phyloP scores from a whole-genome alignment of 2,329 filamentous ascomycete genomes.

The Penicillium sp. region DNA sequence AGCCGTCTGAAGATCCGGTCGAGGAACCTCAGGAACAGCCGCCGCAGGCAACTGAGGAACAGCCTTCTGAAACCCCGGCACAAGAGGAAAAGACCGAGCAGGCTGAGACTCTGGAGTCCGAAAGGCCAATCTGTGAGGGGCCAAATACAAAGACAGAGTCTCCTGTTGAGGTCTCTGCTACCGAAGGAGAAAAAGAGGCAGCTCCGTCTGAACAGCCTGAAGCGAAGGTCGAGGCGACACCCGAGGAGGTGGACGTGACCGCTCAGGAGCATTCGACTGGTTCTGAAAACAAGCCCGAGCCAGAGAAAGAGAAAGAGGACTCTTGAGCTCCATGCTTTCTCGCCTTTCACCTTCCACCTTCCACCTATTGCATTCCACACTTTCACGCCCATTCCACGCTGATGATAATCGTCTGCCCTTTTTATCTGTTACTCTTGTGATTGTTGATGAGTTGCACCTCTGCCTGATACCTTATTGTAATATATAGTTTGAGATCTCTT shows the following conservation, averaged over 20 bases:
- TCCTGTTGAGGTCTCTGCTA: constrained; percentile 4
- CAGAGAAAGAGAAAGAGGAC: constrained; percentile 15
- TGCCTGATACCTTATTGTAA: constrained; percentile 18
- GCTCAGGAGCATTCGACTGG: constrained; percentile 1
- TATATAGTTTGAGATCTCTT: constrained; percentile 25
- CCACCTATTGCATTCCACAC: background rate
- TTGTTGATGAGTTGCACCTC: background rate
- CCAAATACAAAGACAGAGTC: constrained; percentile 7
- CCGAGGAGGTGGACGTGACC: constrained; percentile 5
- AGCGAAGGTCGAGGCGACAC: constrained; percentile 1
- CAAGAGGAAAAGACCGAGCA: background rate
- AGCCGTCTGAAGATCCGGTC: constrained; percentile 1
- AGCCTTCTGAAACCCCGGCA: constrained; percentile 5
- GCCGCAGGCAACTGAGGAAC: background rate
- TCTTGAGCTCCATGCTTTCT: constrained; percentile 1
- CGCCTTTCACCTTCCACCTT: background rate
- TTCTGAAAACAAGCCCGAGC: constrained; percentile 9
- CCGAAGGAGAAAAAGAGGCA: constrained; percentile 9
- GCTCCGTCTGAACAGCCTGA: constrained; percentile 11
- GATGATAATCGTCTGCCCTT: constrained; percentile 5
- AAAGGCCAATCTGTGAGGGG: background rate
- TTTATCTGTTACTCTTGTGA: background rate
- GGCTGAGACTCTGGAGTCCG: background rate
- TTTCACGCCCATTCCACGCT: constrained; percentile 9
- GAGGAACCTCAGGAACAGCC: constrained; percentile 4